A percentile compares a stretch with the other conserved stretches of the same genome.
phyloP scores from a whole-genome alignment of 306 rosid species.

The Vigna hirtella region DNA sequence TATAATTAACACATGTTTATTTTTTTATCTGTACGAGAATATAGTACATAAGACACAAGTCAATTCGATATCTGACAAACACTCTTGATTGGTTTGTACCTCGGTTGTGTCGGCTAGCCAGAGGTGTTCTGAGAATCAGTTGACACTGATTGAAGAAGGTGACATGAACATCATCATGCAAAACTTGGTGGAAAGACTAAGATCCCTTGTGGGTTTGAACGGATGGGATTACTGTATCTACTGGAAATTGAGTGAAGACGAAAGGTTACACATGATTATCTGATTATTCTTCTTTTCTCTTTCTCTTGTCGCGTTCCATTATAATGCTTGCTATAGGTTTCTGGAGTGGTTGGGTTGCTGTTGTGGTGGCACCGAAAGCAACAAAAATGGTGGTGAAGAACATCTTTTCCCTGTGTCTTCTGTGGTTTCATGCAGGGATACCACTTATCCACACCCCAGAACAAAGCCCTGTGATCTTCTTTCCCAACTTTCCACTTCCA shows the following conservation, averaged over 20 bases:
- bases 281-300: constrained; percentile 13
- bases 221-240: constrained; percentile 89
- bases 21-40: background rate
- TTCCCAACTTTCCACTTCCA: constrained; percentile 65
- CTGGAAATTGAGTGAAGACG: constrained; percentile 86
- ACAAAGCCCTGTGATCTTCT: constrained; percentile 72
- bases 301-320: constrained; percentile 25
- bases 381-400: constrained; percentile 66
- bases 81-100: constrained; percentile 40
- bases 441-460: constrained; percentile 66
- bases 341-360: constrained; percentile 85
- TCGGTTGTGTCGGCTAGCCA: constrained; percentile 40
- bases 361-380: constrained; percentile 75
- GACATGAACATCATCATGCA: constrained; percentile 63
- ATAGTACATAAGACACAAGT: constrained; percentile 1
- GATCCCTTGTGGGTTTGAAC: constrained; percentile 74
- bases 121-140: constrained; percentile 25
- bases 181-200: constrained; percentile 69
- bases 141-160: constrained; percentile 53
- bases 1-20: background rate
- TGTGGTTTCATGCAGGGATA: constrained; percentile 74
- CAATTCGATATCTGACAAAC: constrained; percentile 45
- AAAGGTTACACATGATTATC: constrained; percentile 56
- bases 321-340: constrained; percentile 55
- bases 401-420: constrained; percentile 66